Conservation (phyloP, 192 early-diverging fungal species). For the Coemansia sp. region DNA sequence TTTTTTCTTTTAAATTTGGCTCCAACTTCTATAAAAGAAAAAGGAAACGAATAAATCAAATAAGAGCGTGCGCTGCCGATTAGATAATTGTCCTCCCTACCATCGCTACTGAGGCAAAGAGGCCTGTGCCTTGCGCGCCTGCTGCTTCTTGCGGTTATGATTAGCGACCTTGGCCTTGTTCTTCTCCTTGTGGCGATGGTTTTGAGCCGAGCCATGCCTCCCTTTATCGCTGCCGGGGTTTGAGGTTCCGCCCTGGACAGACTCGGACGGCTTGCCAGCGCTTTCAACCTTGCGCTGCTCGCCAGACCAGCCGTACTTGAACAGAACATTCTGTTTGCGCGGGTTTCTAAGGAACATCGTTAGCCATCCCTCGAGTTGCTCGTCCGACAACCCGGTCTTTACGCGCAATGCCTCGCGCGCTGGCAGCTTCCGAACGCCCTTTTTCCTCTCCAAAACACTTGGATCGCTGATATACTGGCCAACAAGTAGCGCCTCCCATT, state of each 20-base stretch:
- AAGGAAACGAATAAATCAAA: too few species aligned
- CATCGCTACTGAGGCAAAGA: too few species aligned
- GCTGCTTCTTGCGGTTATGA: conserved; percentile 70
- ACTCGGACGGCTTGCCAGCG: conserved; percentile 1
- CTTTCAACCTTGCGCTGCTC: conserved; percentile 37
- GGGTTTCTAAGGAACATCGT: conserved; percentile 83
- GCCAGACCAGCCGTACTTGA: conserved; percentile 60
- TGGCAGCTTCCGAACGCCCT: conserved; percentile 58
- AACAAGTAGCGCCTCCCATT: conserved; percentile 64
- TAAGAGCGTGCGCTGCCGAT: too few species aligned
- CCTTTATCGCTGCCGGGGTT: conserved; percentile 9
- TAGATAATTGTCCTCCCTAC: too few species aligned
- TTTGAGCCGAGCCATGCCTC: conserved; percentile 17
- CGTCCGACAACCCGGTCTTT: conserved; percentile 75
- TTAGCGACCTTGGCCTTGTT: conserved; percentile 69
- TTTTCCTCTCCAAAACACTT: conserved; percentile 62
- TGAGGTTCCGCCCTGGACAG: conserved; percentile 4
- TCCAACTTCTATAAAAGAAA: too few species aligned
- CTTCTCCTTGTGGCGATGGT: conserved; percentile 52
- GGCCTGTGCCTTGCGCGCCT: conserved; percentile 62
- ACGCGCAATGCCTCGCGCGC: conserved; percentile 59
- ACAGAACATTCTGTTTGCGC: conserved; percentile 59
- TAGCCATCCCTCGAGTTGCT: conserved; percentile 92
- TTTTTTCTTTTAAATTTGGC: too few species aligned
- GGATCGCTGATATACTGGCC: conserved; percentile 57